Base-by-base conservation (phyloP, 176 grass and related monocot genomes). In the Hordeum marinum region DNA sequence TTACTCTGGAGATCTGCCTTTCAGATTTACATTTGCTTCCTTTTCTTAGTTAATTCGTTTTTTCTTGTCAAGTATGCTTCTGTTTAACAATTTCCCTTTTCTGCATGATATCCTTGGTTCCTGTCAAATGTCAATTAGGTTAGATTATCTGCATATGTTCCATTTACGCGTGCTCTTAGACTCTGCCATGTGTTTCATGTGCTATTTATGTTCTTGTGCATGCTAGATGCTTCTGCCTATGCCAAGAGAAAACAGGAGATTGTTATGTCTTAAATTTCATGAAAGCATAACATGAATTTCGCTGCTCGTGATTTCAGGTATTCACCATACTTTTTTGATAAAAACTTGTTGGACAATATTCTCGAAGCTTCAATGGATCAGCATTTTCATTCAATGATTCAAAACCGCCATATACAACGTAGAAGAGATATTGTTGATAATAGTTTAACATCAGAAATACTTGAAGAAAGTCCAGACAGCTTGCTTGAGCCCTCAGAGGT, bases 271-370 rank as follows among this genome's bases (percentile, higher is more conserved):
- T 57, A 26, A 43, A 62, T 41, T 72, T 17, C 36, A 41, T 66
- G 12, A 75, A 84, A 57, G 32, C 31, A 39, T 63, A 25, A 80
- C 55, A 45, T 61, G 14, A 81, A 66, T 69, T 57, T 54, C 5
- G 0, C 8, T 82, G 36, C 27, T 61, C 69, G 29, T 82, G 20
- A 80, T 86, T 85, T 82, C 83, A 98, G 95, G 95, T 98, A 98
- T 80, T 90, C 87, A 78, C 95, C 95, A 77, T 98, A 98, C 29
- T 98, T 98, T 85, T 98, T 98, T 82, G 93, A 98, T 85, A 98
- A 98, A 92, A 94, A 50, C 48, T 78, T 98, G 69, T 52, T 98
- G 78, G 96, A 98, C 79, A 95, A 98, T 85, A 98, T 98, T 78
- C 96, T 98, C 74, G 95, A 98, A 84, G 83, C 91, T 83, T 98